Percentiles rank a stretch among this genome's conserved stretches.
phyloP scores from a whole-genome alignment of 306 rosid genomes.

The Gynostemma pentaphyllum region DNA sequence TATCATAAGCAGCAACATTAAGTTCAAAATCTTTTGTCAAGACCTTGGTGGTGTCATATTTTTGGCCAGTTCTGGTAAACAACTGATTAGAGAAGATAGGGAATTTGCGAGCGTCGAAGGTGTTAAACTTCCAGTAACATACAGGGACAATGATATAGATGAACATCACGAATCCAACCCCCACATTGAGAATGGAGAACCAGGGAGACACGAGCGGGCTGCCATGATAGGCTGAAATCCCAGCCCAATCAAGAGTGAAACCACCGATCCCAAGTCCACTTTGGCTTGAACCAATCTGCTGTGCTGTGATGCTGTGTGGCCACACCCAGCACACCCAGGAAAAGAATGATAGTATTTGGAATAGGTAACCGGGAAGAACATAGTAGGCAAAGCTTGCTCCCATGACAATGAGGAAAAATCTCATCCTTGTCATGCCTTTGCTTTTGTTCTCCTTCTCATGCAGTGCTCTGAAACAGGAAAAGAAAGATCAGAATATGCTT shows the following conservation, averaged over 20 bases:
- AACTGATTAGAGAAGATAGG: conserved; percentile 88
- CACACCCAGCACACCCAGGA: conserved; percentile 98
- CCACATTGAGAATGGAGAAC: conserved; percentile 83
- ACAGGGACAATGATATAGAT: conserved; percentile 77
- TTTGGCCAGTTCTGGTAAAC: conserved; percentile 48
- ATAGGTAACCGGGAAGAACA: conserved; percentile 81
- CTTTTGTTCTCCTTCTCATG: conserved; percentile 65
- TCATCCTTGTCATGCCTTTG: conserved; percentile 64
- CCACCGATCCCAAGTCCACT: conserved; percentile 90
- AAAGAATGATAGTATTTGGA: conserved; percentile 73
- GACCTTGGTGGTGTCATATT: conserved; percentile 80
- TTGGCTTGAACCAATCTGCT: conserved; percentile 83
- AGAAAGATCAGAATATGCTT: neutral
- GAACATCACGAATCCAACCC: conserved; percentile 83
- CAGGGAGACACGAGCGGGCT: conserved; percentile 93
- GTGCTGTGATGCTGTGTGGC: conserved; percentile 89
- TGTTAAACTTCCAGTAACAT: conserved; percentile 87
- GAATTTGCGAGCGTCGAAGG: conserved; percentile 85
- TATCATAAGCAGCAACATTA: conserved; percentile 55
- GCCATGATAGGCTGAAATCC: conserved; percentile 93
- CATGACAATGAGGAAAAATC: conserved; percentile 69
- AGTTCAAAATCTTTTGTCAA: conserved; percentile 62
- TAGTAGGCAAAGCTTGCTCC: conserved; percentile 66
- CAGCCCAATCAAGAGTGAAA: conserved; percentile 96
- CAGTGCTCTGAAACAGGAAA: conserved; percentile 59